Base-by-base conservation (phyloP, 1,284 basidiomycete species). In the Hortiboletus rubellus region DNA sequence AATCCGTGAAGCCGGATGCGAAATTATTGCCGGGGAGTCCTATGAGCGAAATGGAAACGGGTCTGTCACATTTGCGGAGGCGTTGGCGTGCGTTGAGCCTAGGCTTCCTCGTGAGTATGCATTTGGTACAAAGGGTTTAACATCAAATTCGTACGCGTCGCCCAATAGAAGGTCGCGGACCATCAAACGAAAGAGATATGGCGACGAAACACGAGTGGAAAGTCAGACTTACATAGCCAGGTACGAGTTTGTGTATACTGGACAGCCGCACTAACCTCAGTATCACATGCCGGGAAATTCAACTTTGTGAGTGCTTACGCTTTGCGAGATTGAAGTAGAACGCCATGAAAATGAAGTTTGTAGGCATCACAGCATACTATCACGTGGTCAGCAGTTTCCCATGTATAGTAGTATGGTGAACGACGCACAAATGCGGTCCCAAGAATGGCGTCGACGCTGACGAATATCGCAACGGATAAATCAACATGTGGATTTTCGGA, bases 371-470 rank as follows among this genome's bases (percentile, higher is more conserved):
- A 11, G 46, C 52, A 31, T 54, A 64, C 63, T 64, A 34, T 48
- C 31, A n/a, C 0, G 22, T 22, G 9, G 37, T 67, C 22, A 63
- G 18, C 4, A 7, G 8, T 27, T 12, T n/a, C 36, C 10, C 15
- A 31, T 3, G 7, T 34, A 44, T 27, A 42, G n/a, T 4, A 27
- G 12, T 38, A 40, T 30, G 1, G 4, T 3, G 2, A 22, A 24
- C 7, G 3, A 58, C 72, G 27, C 27, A 74, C 74, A 7, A 75
- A 61, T 54, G 81, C 72, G 64, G 80, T 73, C 7, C 81, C 80
- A 18, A 79, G 61, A 9, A 71, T 68, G 10, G 82, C 77, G 52
- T 82, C 77, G 11, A 83, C 49, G 5, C 82, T 84, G 52, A 38
- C 17, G 15, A 15, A 42, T 1, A 3, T 30, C 9, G 3, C 31